Conservation (phyloP, 371 early-diverging fungal species). For the Parasitella parasitica region DNA sequence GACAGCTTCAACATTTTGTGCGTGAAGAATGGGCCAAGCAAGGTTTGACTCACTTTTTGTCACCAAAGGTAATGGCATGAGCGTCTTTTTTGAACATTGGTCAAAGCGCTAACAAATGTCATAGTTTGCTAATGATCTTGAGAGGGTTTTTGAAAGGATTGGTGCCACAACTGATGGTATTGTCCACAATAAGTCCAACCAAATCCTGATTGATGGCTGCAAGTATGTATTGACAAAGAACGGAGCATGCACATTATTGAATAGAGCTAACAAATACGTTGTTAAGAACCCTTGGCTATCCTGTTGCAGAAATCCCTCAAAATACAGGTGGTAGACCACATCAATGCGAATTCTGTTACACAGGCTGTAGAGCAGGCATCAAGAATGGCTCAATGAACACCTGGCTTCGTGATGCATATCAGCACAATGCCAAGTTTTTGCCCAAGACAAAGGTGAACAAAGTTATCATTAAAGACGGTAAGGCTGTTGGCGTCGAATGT, state of each 20-base stretch:
- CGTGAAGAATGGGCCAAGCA: conserved; percentile 75
- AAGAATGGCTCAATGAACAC: conserved; percentile 71
- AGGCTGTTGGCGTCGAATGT: conserved; percentile 52
- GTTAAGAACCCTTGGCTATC: conserved; percentile 61
- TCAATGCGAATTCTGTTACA: conserved; percentile 66
- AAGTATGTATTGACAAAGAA: conserved; percentile 15
- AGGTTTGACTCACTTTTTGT: conserved; percentile 58
- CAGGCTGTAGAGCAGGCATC: conserved; percentile 72
- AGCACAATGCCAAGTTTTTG: conserved; percentile 63
- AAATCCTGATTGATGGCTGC: conserved; percentile 66
- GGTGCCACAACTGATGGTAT: conserved; percentile 57
- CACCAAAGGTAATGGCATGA: conserved; percentile 27
- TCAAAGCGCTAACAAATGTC: neutral
- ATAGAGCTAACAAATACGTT: conserved; percentile 7
- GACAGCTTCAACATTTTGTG: conserved; percentile 52
- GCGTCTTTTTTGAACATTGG: neutral
- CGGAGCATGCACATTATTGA: neutral
- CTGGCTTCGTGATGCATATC: conserved; percentile 68
- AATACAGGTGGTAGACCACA: conserved; percentile 63
- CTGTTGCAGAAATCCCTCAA: conserved; percentile 60
- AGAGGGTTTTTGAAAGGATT: conserved; percentile 55
- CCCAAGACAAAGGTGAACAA: conserved; percentile 55
- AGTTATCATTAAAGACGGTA: conserved; percentile 53
- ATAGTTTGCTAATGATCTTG: conserved; percentile 46
- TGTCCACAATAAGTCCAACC: conserved; percentile 64